Evolutionary conservation across 139 green algal genomes (phyloP), one percentile per base, ranked within the genome.

Genomic region (Edaphochlamys debaryana): DNA sequence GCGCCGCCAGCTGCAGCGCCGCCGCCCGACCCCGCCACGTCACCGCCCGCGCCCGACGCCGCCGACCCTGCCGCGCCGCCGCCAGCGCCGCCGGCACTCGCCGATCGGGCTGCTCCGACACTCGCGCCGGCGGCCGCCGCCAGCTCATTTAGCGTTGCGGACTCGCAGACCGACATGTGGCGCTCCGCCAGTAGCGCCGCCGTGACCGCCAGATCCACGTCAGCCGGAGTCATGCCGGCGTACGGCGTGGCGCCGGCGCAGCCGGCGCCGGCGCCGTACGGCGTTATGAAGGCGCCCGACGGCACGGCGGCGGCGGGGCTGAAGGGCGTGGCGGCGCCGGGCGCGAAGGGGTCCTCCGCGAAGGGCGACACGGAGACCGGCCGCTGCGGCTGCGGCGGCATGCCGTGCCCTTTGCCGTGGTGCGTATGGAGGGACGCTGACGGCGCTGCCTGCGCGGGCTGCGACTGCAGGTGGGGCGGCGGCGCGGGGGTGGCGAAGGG

Each of bases 101-200:
- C 37, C 37, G 56, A 27, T 25, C 34, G 3, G n/a, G 27, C 42
- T 19, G 60, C 40, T 41, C 75, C 52, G 32, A 1, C 25, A 32
- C 29, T 60, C 29, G 34, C 7, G 60, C 30, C 30, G 40, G 7
- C 56, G 11, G 62, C 62, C n/a, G 7, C 22, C 0, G 45, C 29
- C 19, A 25, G 6, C 11, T 60, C 41, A 30, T 67, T 73, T 0
- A 74, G 5, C 23, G 22, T 68, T 2, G 63, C 76, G 3, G 76
- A 82, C 76, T 82, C 76, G 45, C 76, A 82, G 2, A 82, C 76
- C 15, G 37, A 52, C 76, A 82, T 52, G n/a, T 82, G 17, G 7
- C 76, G 76, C 0, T 82, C 76, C 9, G 76, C 76, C 32, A 82
- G 41, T 8, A 82, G 42, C 9, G 76, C 76, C 0, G 76, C 76